Evolutionary conservation across 2,329 filamentous ascomycete species (phyloP).

Genomic region (Penicillium expansum): DNA sequence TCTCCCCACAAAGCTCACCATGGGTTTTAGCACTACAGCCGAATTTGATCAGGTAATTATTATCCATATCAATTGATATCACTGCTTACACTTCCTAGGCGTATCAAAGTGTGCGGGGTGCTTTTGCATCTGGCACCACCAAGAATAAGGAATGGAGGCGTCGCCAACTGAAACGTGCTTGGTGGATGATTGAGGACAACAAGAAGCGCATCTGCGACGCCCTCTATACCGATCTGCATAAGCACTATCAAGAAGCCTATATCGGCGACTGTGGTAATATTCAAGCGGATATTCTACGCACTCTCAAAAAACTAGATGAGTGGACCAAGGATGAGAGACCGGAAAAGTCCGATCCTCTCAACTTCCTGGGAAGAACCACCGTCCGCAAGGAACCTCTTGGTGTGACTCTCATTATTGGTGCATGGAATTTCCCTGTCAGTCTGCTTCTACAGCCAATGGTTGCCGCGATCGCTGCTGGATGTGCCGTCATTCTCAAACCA

Average conservation of each 20-base stretch:
- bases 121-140: slow-evolving; percentile 15
- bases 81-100: slow-evolving; percentile 9
- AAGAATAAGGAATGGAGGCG: slow-evolving; percentile 19
- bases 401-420: slow-evolving; percentile 45
- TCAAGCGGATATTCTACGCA: slow-evolving; percentile 39
- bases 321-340: slow-evolving; percentile 41
- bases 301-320: slow-evolving; percentile 40
- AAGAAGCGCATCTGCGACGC: slow-evolving; percentile 16
- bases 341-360: slow-evolving; percentile 27
- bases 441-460: slow-evolving; percentile 42
- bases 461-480: slow-evolving; percentile 47
- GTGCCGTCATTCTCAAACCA: slow-evolving; percentile 46
- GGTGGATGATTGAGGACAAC: slow-evolving; percentile 25
- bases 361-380: slow-evolving; percentile 30
- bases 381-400: slow-evolving; percentile 47
- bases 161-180: slow-evolving; percentile 19
- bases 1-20: not conserved
- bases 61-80: not conserved
- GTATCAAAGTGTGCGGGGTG: slow-evolving; percentile 10
- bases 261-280: slow-evolving; percentile 15
- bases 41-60: slow-evolving; percentile 17
- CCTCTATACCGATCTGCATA: slow-evolving; percentile 17
- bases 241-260: slow-evolving; percentile 18
- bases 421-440: slow-evolving; percentile 50
- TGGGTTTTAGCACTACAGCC: slow-evolving; percentile 15